Conservation (phyloP, 2,329 filamentous ascomycete genomes). For the Colletotrichum siamense region DNA sequence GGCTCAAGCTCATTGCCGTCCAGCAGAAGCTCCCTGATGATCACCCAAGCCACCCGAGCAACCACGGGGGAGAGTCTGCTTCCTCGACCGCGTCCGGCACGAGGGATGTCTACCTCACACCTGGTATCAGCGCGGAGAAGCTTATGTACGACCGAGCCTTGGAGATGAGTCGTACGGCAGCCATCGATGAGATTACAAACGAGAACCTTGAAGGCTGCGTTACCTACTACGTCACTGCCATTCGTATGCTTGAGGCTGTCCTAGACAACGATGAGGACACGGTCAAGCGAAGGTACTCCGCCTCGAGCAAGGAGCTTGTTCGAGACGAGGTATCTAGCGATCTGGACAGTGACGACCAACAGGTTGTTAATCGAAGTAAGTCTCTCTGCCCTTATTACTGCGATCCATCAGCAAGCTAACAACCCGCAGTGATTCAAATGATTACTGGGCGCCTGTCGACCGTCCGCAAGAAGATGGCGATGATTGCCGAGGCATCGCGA, state of each 20-base stretch:
- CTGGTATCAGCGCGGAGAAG: conserved; percentile 92
- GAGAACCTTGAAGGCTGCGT: conserved; percentile 89
- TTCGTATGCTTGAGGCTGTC: conserved; percentile 93
- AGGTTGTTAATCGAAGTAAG: conserved; percentile 76
- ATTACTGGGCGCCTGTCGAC: conserved; percentile 59
- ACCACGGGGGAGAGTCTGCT: conserved; percentile 67
- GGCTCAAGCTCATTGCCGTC: conserved; percentile 83
- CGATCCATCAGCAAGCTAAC: conserved; percentile 26
- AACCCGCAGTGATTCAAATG: conserved; percentile 63
- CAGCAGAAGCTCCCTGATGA: conserved; percentile 84
- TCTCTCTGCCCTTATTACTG: not conserved
- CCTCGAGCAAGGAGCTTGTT: conserved; percentile 46
- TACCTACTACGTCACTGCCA: conserved; percentile 90
- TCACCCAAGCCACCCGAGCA: conserved; percentile 85
- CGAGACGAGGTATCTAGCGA: conserved; percentile 49
- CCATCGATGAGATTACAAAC: conserved; percentile 94
- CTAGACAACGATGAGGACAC: conserved; percentile 79
- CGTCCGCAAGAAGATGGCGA: conserved; percentile 65
- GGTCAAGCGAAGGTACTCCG: conserved; percentile 40
- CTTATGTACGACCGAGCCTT: conserved; percentile 97
- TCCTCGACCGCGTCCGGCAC: conserved; percentile 67
- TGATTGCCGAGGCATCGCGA: conserved; percentile 65
- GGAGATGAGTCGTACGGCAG: conserved; percentile 94
- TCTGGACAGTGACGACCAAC: conserved; percentile 73
- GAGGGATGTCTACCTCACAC: conserved; percentile 83